These are phyloP conservation scores for Porphyrellus cyaneotinctus DNA, from an alignment of 768 basidiomycete genomes.

Conservation along the genomic window DNA sequence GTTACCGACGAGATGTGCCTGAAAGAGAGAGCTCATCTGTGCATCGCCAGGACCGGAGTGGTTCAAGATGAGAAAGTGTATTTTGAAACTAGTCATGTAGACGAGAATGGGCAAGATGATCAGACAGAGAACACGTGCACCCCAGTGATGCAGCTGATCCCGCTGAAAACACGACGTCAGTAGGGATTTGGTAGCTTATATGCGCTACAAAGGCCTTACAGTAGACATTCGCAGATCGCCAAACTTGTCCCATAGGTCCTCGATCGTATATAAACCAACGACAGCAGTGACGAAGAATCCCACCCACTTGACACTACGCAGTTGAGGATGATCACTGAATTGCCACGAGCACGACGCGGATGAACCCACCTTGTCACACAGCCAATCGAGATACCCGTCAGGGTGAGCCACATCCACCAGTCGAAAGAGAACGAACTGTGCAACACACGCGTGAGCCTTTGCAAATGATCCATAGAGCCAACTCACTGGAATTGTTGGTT, in stretches of 20 bases:
- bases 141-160: conserved; percentile 57
- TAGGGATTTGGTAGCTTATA: neutral
- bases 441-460: conserved; percentile 1
- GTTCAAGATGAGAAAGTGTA: conserved; percentile 88
- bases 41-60: conserved; percentile 89
- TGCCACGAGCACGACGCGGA: neutral
- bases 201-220: conserved; percentile 58
- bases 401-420: conserved; percentile 95
- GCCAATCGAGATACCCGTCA: conserved; percentile 94
- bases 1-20: conserved; percentile 92
- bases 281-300: conserved; percentile 93
- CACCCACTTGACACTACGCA: conserved; percentile 84
- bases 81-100: conserved; percentile 78
- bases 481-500: conserved; percentile 92
- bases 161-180: conserved; percentile 43
- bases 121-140: conserved; percentile 74
- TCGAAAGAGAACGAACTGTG: conserved; percentile 86
- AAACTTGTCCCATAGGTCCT: conserved; percentile 98
- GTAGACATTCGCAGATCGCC: conserved; percentile 90
- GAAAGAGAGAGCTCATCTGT: conserved; percentile 31
- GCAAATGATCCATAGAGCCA: neutral
- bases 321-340: neutral
- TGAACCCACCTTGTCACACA: conserved; percentile 77
- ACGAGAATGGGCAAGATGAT: conserved; percentile 89
- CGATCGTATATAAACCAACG: conserved; percentile 93